Percentiles rank a stretch among this genome's conserved stretches.
Conservation (phyloP, 768 basidiomycete species). For the Lactarius indigo region DNA sequence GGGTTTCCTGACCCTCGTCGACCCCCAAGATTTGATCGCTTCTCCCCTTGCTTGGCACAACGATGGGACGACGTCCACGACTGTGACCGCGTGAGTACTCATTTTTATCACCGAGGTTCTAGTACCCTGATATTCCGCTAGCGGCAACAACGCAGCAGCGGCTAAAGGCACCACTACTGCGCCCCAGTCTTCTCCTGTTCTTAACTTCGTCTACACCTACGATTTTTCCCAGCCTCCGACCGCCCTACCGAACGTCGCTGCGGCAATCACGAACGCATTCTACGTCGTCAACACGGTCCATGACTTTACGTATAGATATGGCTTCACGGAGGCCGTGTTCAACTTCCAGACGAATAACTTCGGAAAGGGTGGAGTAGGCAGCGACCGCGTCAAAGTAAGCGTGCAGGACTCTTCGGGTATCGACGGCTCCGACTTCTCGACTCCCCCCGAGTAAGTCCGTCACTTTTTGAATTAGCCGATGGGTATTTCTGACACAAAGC, state of each 20-base stretch:
- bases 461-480: background rate
- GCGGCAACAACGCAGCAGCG: too few relatives aligned
- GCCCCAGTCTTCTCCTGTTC: too few relatives aligned
- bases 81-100: too few relatives aligned
- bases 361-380: constrained; percentile 46
- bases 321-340: constrained; percentile 55
- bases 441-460: constrained; percentile 41
- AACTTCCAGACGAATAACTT: constrained; percentile 62
- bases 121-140: too few relatives aligned
- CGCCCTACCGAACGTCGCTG: constrained; percentile 46
- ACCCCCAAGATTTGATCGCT: too few relatives aligned
- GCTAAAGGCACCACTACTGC: too few relatives aligned
- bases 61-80: too few relatives aligned
- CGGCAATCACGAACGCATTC: constrained; percentile 55
- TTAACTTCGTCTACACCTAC: constrained; percentile 41
- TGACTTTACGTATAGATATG: too few relatives aligned
- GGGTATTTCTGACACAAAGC: background rate
- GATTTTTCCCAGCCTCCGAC: constrained; percentile 37
- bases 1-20: too few relatives aligned
- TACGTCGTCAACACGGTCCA: constrained; percentile 58
- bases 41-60: too few relatives aligned
- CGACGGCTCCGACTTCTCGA: constrained; percentile 45
- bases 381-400: constrained; percentile 50
- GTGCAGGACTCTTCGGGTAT: too few relatives aligned
- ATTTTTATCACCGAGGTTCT: too few relatives aligned